Evolutionary conservation across 2,329 filamentous ascomycete genomes (phyloP).

Genomic region (Nannizzia gypsea): DNA sequence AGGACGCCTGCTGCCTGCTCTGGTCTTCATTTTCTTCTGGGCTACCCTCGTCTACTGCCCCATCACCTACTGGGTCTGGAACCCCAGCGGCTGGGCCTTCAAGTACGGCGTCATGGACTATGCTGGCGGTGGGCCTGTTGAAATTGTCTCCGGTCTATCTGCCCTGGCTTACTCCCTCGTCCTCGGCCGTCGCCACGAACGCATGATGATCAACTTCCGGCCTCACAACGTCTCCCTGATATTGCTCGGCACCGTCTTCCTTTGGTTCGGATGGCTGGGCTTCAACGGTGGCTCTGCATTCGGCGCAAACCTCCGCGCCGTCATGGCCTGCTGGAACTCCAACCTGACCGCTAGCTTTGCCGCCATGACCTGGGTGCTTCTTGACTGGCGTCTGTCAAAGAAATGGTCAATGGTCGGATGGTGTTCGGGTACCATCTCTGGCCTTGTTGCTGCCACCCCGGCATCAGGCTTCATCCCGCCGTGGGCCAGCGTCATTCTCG

Average conservation of each 20-base stretch:
- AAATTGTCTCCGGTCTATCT: constrained; percentile 87
- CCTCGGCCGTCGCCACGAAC: constrained; percentile 89
- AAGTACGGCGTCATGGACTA: constrained; percentile 90
- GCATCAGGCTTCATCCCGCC: constrained; percentile 66
- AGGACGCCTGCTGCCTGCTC: constrained; percentile 78
- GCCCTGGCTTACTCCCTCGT: constrained; percentile 93
- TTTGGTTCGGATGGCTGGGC: constrained; percentile 98
- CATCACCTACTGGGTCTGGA: constrained; percentile 94
- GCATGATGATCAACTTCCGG: constrained; percentile 99
- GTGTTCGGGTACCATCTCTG: constrained; percentile 80
- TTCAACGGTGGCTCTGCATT: constrained; percentile 97
- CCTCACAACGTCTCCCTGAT: constrained; percentile 98
- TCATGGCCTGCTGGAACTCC: constrained; percentile 97
- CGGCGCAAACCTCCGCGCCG: constrained; percentile 83
- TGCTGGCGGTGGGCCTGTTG: constrained; percentile 90
- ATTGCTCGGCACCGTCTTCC: constrained; percentile 83
- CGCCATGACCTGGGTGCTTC: constrained; percentile 83
- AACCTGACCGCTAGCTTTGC: constrained; percentile 88
- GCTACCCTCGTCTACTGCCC: constrained; percentile 96
- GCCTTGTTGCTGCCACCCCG: constrained; percentile 77
- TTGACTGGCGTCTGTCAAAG: constrained; percentile 85
- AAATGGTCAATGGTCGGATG: constrained; percentile 94
- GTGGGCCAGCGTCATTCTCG: constrained; percentile 51
- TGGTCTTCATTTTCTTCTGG: constrained; percentile 96
- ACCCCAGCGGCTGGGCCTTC: constrained; percentile 83